Conservation (phyloP, 345 rosid species). For the Populus euphratica region DNA sequence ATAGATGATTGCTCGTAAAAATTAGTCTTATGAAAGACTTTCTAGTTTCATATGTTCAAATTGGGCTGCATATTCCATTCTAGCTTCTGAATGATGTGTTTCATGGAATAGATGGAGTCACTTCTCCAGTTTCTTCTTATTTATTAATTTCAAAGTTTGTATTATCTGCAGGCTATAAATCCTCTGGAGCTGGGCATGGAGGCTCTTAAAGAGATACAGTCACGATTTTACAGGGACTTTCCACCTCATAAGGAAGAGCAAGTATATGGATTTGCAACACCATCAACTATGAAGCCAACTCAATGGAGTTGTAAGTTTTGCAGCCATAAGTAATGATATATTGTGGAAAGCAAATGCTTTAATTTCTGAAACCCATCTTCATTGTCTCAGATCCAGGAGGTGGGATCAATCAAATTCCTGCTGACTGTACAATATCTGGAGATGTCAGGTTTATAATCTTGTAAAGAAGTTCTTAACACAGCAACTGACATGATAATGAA, state of each 20-base stretch:
- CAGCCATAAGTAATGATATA: slow-evolving; percentile 5
- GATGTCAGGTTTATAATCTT: slow-evolving; percentile 73
- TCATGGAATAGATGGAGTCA: neutral
- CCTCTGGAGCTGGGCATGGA: slow-evolving; percentile 90
- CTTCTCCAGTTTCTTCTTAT: neutral
- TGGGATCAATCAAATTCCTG: slow-evolving; percentile 97
- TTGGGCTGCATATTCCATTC: neutral
- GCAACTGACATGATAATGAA: neutral
- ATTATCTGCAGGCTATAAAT: slow-evolving; percentile 74
- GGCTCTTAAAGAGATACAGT: slow-evolving; percentile 72
- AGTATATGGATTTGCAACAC: slow-evolving; percentile 85
- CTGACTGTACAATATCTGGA: slow-evolving; percentile 75
- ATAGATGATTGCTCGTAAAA: neutral
- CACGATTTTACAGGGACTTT: slow-evolving; percentile 78
- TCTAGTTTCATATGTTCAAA: neutral
- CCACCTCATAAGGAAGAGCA: slow-evolving; percentile 79
- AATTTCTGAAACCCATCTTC: slow-evolving; percentile 19
- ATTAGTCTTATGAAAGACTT: neutral
- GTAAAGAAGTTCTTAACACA: neutral
- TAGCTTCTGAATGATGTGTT: neutral
- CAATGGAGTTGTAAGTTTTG: slow-evolving; percentile 82
- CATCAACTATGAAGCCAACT: slow-evolving; percentile 98
- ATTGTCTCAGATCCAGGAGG: slow-evolving; percentile 79
- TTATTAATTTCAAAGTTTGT: slow-evolving; percentile 3
- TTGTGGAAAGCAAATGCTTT: slow-evolving; percentile 12